Percentiles rank a stretch among this genome's conserved stretches.
Conservation (phyloP, 1,139 yeast species). For the Yamadazyma epiphylla region DNA sequence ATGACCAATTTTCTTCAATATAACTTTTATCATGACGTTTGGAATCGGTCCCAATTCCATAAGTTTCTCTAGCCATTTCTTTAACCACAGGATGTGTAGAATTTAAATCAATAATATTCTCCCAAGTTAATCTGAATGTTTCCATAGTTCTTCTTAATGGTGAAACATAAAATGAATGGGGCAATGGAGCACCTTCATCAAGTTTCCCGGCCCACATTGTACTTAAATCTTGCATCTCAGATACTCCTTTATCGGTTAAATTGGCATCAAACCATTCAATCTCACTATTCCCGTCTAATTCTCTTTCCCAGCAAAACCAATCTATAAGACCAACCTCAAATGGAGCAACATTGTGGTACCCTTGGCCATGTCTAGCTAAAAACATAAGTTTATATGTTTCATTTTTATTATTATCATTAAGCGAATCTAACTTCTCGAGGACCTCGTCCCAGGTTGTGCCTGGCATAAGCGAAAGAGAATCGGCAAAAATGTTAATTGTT, state of each 20-base stretch:
- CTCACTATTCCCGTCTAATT: slow-evolving; percentile 25
- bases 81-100: slow-evolving; percentile 18
- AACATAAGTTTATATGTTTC: slow-evolving; percentile 26
- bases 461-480: background rate
- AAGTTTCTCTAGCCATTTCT: slow-evolving; percentile 34
- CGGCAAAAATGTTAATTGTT: slow-evolving; percentile 4
- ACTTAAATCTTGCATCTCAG: slow-evolving; percentile 17
- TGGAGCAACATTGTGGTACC: slow-evolving; percentile 35
- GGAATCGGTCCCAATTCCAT: slow-evolving; percentile 36
- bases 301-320: slow-evolving; percentile 34
- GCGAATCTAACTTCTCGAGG: slow-evolving; percentile 5
- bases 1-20: slow-evolving; percentile 19
- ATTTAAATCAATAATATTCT: slow-evolving; percentile 13
- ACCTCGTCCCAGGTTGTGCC: slow-evolving; percentile 11
- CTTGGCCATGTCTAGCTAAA: slow-evolving; percentile 41
- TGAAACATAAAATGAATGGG: slow-evolving; percentile 28
- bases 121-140: slow-evolving; percentile 31
- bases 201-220: slow-evolving; percentile 17
- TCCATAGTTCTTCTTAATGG: slow-evolving; percentile 34
- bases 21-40: slow-evolving; percentile 26
- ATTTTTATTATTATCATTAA: slow-evolving; percentile 10
- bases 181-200: slow-evolving; percentile 20
- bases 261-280: slow-evolving; percentile 37
- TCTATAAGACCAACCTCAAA: slow-evolving; percentile 13
- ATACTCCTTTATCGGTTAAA: slow-evolving; percentile 25